These are phyloP conservation scores for Pichia sp. DNA, from an alignment of 1,139 yeast genomes.

Conservation along the genomic window DNA sequence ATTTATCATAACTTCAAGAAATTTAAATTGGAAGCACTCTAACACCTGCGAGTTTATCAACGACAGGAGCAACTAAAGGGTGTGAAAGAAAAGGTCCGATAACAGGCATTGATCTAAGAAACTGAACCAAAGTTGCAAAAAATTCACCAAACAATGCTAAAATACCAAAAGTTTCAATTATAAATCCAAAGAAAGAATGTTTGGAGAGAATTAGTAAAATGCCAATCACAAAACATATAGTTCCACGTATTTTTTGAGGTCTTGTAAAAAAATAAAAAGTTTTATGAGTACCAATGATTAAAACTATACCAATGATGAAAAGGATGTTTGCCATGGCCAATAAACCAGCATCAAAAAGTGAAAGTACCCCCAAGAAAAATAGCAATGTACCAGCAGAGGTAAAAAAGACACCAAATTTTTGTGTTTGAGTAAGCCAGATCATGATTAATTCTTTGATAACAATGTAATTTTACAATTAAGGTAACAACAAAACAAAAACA, in stretches of 20 bases:
- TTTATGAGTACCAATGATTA: constrained; percentile 84
- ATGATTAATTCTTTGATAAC: constrained; percentile 24
- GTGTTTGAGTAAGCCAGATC: constrained; percentile 78
- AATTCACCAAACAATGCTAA: constrained; percentile 65
- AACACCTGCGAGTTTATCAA: constrained; percentile 60
- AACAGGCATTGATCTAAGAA: constrained; percentile 78
- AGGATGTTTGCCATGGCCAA: constrained; percentile 84
- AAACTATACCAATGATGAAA: constrained; percentile 72
- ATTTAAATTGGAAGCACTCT: constrained; percentile 55
- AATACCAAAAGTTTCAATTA: constrained; percentile 81
- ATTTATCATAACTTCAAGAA: not conserved
- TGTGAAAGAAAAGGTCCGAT: constrained; percentile 81
- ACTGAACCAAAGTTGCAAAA: constrained; percentile 76
- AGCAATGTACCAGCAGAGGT: constrained; percentile 78
- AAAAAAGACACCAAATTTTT: constrained; percentile 88
- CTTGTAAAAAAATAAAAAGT: constrained; percentile 80
- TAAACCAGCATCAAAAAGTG: constrained; percentile 84
- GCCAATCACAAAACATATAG: constrained; percentile 71
- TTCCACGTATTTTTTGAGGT: constrained; percentile 81
- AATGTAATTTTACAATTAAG: not conserved
- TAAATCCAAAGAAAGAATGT: constrained; percentile 77
- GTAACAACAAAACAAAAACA: not conserved
- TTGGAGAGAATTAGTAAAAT: constrained; percentile 67
- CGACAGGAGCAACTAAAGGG: constrained; percentile 75
- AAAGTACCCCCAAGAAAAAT: constrained; percentile 73